Conservation (phyloP, 1,139 yeast genomes). For the Scheffersomyces insectosa region DNA sequence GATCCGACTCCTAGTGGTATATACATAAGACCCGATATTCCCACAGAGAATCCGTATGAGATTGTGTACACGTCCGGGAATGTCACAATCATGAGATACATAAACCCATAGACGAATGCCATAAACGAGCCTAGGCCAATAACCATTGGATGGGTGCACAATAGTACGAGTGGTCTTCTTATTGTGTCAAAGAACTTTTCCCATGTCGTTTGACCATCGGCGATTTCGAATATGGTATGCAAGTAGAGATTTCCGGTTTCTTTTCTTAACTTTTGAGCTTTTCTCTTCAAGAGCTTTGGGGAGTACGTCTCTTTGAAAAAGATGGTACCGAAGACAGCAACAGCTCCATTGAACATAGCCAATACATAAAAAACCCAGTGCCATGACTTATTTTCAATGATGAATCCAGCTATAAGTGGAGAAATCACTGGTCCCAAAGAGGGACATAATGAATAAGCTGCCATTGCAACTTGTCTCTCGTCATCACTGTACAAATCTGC, state of each 20-base stretch:
- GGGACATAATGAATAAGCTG: conserved; percentile 58
- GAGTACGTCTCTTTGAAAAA: conserved; percentile 57
- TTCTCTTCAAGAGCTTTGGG: conserved; percentile 49
- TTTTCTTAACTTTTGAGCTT: conserved; percentile 43
- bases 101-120: conserved; percentile 44
- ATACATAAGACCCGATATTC: conserved; percentile 60
- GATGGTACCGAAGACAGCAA: conserved; percentile 43
- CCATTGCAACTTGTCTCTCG: conserved; percentile 56
- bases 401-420: conserved; percentile 33
- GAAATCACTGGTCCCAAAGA: conserved; percentile 38
- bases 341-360: conserved; percentile 50
- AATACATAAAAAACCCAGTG: conserved; percentile 61
- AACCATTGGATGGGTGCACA: conserved; percentile 60
- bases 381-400: conserved; percentile 51
- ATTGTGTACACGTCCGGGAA: conserved; percentile 54
- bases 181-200: conserved; percentile 37
- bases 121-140: conserved; percentile 53
- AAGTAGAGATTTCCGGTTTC: conserved; percentile 55
- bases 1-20: conserved; percentile 57
- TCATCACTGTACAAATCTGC: conserved; percentile 57
- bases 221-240: conserved; percentile 55
- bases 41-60: conserved; percentile 46
- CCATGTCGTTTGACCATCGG: conserved; percentile 30
- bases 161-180: conserved; percentile 52
- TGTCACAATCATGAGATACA: conserved; percentile 49